Conservation (phyloP, 495 filamentous ascomycete genomes). For the Daldinia childiae region DNA sequence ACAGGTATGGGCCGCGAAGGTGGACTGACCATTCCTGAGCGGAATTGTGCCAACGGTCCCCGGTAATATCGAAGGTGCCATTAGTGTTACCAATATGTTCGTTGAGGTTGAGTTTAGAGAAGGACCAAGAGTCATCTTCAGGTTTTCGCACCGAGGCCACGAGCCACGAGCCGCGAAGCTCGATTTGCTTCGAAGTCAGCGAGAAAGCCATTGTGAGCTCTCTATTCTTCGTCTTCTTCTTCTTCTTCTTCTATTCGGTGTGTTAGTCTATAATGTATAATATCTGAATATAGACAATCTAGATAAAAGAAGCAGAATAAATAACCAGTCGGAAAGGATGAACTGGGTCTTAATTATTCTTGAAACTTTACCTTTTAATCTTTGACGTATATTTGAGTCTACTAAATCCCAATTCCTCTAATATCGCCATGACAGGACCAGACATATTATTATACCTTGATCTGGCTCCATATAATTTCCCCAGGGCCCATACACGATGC, state of each 20-base stretch:
- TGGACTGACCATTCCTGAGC: conserved; percentile 32
- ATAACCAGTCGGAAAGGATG: neutral
- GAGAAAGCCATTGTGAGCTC: conserved; percentile 33
- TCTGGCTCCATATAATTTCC: conserved; percentile 2
- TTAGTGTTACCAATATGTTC: conserved; percentile 36
- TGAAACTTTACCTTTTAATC: neutral
- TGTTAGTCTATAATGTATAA: conserved; percentile 1
- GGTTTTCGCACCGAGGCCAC: conserved; percentile 24
- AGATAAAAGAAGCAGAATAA: neutral
- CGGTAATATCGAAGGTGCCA: conserved; percentile 26
- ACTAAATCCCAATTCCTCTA: neutral
- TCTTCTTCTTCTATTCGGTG: neutral
- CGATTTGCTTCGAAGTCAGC: conserved; percentile 32
- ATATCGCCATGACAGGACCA: conserved; percentile 3
- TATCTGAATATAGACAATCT: neutral
- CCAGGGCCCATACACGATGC: neutral
- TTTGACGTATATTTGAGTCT: neutral
- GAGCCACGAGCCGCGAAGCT: conserved; percentile 34
- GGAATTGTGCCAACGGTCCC: conserved; percentile 24
- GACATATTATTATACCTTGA: conserved; percentile 13
- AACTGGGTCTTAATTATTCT: neutral
- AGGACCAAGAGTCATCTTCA: conserved; percentile 28
- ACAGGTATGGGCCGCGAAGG: conserved; percentile 23
- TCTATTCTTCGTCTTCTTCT: neutral
- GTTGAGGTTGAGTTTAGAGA: conserved; percentile 32